These are phyloP conservation scores for Alopecurus myosuroides DNA, from an alignment of 176 grass and related monocot genomes.

Conservation along the genomic window DNA sequence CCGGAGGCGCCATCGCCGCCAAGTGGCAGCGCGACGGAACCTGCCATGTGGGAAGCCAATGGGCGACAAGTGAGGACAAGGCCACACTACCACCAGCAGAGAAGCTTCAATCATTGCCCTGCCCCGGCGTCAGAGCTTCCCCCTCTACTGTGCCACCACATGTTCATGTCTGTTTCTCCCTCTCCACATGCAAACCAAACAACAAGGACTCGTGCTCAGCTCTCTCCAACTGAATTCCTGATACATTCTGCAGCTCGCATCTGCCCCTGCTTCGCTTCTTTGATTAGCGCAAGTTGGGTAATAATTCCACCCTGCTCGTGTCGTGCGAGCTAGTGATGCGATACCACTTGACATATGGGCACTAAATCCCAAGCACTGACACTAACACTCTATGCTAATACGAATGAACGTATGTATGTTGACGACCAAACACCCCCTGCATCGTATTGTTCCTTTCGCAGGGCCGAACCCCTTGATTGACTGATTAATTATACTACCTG, in stretches of 20 bases:
- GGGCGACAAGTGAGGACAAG: not conserved
- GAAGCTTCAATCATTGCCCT: slow-evolving; percentile 8
- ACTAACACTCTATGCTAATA: not conserved
- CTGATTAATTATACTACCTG: not conserved
- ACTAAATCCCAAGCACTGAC: not conserved
- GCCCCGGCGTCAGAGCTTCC: not conserved
- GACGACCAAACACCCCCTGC: not conserved
- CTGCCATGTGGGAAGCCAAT: not conserved
- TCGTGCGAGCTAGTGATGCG: not conserved
- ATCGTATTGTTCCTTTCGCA: not conserved
- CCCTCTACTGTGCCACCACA: slow-evolving; percentile 3
- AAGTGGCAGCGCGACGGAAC: not conserved
- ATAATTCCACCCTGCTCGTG: not conserved
- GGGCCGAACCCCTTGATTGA: too few species aligned
- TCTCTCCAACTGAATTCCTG: not conserved
- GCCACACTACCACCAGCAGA: not conserved
- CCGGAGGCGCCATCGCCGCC: not conserved
- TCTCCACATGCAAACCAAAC: slow-evolving; percentile 7
- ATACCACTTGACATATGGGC: not conserved
- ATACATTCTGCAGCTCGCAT: not conserved
- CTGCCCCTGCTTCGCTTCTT: not conserved
- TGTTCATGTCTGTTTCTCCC: not conserved
- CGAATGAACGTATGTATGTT: not conserved
- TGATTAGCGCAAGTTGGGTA: not conserved
- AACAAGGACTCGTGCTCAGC: not conserved